Conservation (phyloP, 768 basidiomycete genomes). For the Polyporus arcularius region DNA sequence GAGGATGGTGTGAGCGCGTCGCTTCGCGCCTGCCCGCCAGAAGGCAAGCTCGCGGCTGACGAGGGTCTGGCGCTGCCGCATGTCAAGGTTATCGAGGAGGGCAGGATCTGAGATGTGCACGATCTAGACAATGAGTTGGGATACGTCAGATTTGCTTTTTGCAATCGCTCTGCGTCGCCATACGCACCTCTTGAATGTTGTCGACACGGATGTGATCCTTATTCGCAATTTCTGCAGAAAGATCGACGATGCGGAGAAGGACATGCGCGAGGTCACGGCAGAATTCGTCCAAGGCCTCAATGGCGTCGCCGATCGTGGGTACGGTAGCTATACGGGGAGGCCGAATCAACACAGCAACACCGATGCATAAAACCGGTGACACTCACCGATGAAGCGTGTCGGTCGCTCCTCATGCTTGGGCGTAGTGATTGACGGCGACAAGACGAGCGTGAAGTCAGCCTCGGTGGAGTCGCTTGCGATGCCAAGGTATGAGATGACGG, state of each 20-base stretch:
- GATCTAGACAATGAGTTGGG: slow-evolving; percentile 37
- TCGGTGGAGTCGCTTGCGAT: slow-evolving; percentile 78
- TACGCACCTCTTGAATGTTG: slow-evolving; percentile 67
- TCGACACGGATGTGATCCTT: slow-evolving; percentile 71
- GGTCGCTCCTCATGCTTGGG: slow-evolving; percentile 59
- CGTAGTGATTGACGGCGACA: slow-evolving; percentile 65
- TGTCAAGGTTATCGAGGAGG: slow-evolving; percentile 66
- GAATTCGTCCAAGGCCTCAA: slow-evolving; percentile 65
- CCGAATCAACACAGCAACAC: not conserved
- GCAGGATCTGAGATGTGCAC: slow-evolving; percentile 51
- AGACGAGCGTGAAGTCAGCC: slow-evolving; percentile 68
- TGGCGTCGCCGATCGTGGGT: slow-evolving; percentile 73
- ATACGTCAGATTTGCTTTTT: too few relatives aligned
- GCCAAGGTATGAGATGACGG: slow-evolving; percentile 67
- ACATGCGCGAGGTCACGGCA: slow-evolving; percentile 60
- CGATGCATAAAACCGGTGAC: not conserved
- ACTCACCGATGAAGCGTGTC: slow-evolving; percentile 58
- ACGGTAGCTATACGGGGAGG: slow-evolving; percentile 53
- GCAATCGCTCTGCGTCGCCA: too few relatives aligned
- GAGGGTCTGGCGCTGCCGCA: slow-evolving; percentile 65
- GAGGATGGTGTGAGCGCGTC: slow-evolving; percentile 55
- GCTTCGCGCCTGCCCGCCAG: slow-evolving; percentile 41
- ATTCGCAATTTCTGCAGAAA: slow-evolving; percentile 72
- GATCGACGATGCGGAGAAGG: slow-evolving; percentile 65
- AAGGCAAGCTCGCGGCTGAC: slow-evolving; percentile 63